Evolutionary conservation across 75 land plant genomes (phyloP).

Genomic region (Larix kaempferi): DNA sequence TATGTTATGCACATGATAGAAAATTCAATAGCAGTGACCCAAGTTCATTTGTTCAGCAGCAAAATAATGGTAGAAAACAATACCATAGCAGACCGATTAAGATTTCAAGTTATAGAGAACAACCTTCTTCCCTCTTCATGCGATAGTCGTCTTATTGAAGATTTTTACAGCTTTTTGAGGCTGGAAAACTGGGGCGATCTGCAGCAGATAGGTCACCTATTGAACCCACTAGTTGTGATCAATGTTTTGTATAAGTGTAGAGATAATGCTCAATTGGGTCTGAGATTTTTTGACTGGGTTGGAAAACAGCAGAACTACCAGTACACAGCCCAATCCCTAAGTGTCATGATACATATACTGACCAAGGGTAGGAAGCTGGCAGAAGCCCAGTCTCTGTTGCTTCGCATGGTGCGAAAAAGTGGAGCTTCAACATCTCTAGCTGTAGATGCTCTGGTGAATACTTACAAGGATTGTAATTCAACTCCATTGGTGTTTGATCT

Average conservation of each 20-base stretch:
- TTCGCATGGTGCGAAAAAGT: constrained; percentile 51
- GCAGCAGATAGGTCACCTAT: constrained; percentile 1
- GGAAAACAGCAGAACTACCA: constrained; percentile 10
- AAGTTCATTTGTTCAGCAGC: not conserved
- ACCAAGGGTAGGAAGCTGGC: constrained; percentile 22
- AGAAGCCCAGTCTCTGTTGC: constrained; percentile 56
- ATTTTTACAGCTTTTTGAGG: not conserved
- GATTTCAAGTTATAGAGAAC: not conserved
- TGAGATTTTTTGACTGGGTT: constrained; percentile 30
- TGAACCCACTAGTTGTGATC: constrained; percentile 21
- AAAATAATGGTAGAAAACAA: not conserved
- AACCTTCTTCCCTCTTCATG: not conserved
- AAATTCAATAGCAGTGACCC: not conserved
- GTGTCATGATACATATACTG: constrained; percentile 43
- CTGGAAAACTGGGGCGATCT: not conserved
- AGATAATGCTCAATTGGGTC: constrained; percentile 17
- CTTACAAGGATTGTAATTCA: constrained; percentile 16
- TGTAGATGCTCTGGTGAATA: constrained; percentile 30
- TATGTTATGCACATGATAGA: not conserved
- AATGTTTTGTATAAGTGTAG: constrained; percentile 29
- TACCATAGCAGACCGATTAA: not conserved
- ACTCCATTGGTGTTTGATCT: constrained; percentile 44
- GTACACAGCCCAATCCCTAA: constrained; percentile 39
- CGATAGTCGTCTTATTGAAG: not conserved
- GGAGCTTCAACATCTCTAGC: constrained; percentile 38